Conservation (phyloP, 192 early-diverging fungal species). For the Blastocladiella britannica region DNA sequence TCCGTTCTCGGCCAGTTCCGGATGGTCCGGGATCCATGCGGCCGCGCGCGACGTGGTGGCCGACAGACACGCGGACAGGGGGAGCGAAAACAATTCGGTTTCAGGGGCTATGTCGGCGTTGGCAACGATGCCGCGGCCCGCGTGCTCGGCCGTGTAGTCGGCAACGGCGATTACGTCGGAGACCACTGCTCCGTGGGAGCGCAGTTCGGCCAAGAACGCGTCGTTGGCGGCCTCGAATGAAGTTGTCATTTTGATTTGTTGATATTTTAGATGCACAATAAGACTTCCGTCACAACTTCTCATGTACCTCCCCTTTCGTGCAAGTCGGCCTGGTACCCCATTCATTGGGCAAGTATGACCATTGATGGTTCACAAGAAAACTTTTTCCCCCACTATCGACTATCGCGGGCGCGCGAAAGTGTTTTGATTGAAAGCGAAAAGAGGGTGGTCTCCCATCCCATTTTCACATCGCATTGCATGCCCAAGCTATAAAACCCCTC, state of each 20-base stretch:
- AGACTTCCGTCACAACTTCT: too few species aligned
- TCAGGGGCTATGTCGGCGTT: neutral
- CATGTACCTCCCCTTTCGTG: too few species aligned
- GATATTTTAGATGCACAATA: neutral
- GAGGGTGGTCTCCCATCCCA: too few species aligned
- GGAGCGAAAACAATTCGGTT: neutral
- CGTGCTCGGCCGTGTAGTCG: neutral
- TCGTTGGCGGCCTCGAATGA: neutral
- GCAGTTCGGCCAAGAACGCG: neutral
- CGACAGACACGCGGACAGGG: neutral
- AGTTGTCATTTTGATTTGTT: neutral
- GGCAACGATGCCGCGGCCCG: neutral
- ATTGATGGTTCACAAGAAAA: too few species aligned
- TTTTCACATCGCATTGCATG: too few species aligned
- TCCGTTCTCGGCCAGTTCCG: neutral
- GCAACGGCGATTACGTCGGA: neutral
- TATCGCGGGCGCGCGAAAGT: too few species aligned
- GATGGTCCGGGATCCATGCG: neutral
- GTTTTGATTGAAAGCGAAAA: too few species aligned
- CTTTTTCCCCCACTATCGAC: too few species aligned
- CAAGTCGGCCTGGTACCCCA: too few species aligned
- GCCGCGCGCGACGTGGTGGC: neutral
- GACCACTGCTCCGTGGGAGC: neutral
- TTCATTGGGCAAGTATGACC: too few species aligned
- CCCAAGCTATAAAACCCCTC: too few species aligned